Conservation (phyloP, 495 filamentous ascomycete genomes). For the Diplogelasinospora grovesii region DNA sequence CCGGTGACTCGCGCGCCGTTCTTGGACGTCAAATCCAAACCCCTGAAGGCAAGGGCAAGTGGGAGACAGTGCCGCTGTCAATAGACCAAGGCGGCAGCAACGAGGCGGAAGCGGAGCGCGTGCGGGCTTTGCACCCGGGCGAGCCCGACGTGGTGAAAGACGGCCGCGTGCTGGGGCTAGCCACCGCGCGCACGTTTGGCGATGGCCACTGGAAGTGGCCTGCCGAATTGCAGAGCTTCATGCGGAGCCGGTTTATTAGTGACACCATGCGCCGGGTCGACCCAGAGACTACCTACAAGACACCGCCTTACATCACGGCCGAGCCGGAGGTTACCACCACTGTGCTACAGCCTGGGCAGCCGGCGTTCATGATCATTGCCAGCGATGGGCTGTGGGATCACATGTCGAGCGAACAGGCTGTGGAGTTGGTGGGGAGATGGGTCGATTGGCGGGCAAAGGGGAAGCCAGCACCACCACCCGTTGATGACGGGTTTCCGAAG, state of each 20-base stretch:
- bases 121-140: slow-evolving; percentile 50
- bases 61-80: slow-evolving; percentile 46
- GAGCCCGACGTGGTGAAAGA: slow-evolving; percentile 47
- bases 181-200: slow-evolving; percentile 56
- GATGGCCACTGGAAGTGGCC: slow-evolving; percentile 60
- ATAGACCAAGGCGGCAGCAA: slow-evolving; percentile 55
- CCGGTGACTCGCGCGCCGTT: slow-evolving; percentile 47
- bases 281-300: slow-evolving; percentile 33
- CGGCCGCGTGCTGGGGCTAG: slow-evolving; percentile 51
- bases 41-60: slow-evolving; percentile 36
- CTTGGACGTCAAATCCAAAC: slow-evolving; percentile 44
- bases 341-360: slow-evolving; percentile 33
- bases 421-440: slow-evolving; percentile 52
- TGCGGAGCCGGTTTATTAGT: slow-evolving; percentile 42
- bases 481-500: neutral
- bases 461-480: slow-evolving; percentile 8
- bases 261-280: slow-evolving; percentile 30
- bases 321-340: slow-evolving; percentile 55
- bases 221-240: slow-evolving; percentile 34
- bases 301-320: slow-evolving; percentile 61
- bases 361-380: slow-evolving; percentile 57
- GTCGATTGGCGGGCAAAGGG: slow-evolving; percentile 27
- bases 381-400: slow-evolving; percentile 61
- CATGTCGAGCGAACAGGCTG: slow-evolving; percentile 52
- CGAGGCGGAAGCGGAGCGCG: slow-evolving; percentile 40